Evolutionary conservation across 371 early-diverging fungal species (phyloP).

Genomic region (Syncephalastrum contaminatum): DNA sequence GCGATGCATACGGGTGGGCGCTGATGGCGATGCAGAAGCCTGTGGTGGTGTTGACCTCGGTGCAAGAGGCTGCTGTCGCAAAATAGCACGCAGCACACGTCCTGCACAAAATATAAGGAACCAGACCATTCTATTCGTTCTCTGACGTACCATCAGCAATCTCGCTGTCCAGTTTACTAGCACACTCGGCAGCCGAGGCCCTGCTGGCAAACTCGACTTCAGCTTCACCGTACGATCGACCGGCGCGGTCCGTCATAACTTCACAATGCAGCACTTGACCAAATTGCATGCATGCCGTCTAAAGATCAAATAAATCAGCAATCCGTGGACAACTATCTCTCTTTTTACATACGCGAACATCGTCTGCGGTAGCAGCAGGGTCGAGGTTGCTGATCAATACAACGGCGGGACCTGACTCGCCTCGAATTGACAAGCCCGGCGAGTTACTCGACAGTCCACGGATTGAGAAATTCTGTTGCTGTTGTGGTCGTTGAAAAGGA

Average conservation of each 20-base stretch:
- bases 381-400: conserved; percentile 60
- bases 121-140: background rate
- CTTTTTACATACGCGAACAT: conserved; percentile 55
- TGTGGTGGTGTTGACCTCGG: background rate
- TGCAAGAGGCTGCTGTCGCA: conserved; percentile 23
- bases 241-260: conserved; percentile 35
- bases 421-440: conserved; percentile 39
- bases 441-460: too few species aligned
- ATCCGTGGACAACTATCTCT: too few species aligned
- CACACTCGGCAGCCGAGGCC: conserved; percentile 38
- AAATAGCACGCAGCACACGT: conserved; percentile 30
- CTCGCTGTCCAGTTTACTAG: conserved; percentile 40
- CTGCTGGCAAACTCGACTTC: conserved; percentile 45
- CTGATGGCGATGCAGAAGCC: too few species aligned
- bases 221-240: conserved; percentile 49
- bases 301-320: background rate
- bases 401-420: conserved; percentile 50
- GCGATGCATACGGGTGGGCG: too few species aligned
- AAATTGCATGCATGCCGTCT: conserved; percentile 38
- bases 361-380: conserved; percentile 53
- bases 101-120: conserved; percentile 16
- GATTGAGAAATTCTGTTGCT: too few species aligned
- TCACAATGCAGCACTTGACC: conserved; percentile 42
- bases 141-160: conserved; percentile 33
- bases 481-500: too few species aligned